phyloP scores from a whole-genome alignment of 331 rosid species.

The Malus hybrid region DNA sequence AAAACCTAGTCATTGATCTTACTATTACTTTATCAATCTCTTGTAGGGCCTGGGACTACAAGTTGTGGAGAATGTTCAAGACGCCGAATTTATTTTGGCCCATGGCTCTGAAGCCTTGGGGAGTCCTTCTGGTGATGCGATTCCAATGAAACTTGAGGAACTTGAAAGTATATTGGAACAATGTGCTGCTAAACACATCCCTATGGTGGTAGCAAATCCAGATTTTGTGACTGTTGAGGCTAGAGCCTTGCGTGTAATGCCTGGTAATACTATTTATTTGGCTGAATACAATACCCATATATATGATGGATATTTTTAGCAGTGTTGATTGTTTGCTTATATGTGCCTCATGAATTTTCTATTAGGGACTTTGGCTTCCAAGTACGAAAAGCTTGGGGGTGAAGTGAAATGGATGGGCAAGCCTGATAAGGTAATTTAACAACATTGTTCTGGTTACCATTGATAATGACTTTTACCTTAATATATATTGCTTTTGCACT shows the following conservation, averaged over 20 bases:
- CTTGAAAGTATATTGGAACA: conserved; percentile 65
- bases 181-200: conserved; percentile 72
- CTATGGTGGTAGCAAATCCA: conserved; percentile 99
- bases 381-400: conserved; percentile 86
- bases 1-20: background rate
- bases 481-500: background rate
- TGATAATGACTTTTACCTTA: background rate
- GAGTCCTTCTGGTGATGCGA: conserved; percentile 47
- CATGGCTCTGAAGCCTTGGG: conserved; percentile 98
- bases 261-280: conserved; percentile 47
- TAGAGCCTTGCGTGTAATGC: conserved; percentile 81
- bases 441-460: background rate
- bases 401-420: conserved; percentile 99
- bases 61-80: conserved; percentile 71
- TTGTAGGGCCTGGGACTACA: conserved; percentile 69
- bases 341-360: conserved; percentile 8
- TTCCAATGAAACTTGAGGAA: conserved; percentile 63
- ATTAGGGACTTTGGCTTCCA: conserved; percentile 78
- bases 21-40: conserved; percentile 5
- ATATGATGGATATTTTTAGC: no score
- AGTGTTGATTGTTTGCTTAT: background rate
- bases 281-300: background rate
- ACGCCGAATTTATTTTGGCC: conserved; percentile 87
- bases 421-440: conserved; percentile 65
- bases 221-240: conserved; percentile 96